A percentile compares a stretch with the other conserved stretches of the same genome.
These are phyloP conservation scores for Fusarium continuum DNA, from an alignment of 2,329 filamentous ascomycete species.

Conservation along the genomic window DNA sequence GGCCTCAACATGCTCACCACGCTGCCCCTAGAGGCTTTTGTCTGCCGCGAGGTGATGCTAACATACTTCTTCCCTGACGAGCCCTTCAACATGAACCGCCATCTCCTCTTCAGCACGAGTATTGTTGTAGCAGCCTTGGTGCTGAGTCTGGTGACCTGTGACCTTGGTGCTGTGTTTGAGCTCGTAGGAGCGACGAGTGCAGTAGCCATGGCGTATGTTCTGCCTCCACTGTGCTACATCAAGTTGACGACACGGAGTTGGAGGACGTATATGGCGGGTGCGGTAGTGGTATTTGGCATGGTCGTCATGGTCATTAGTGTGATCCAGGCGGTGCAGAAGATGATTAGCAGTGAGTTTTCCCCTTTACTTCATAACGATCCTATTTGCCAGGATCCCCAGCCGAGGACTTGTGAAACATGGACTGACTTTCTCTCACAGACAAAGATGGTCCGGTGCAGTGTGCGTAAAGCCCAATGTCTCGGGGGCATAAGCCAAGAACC, in stretches of 20 bases:
- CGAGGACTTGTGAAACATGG: not conserved
- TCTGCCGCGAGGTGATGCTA: conserved; percentile 95
- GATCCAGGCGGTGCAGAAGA: conserved; percentile 75
- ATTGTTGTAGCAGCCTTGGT: conserved; percentile 82
- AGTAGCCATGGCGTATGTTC: conserved; percentile 91
- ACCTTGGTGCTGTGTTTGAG: conserved; percentile 94
- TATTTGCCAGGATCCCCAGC: not conserved
- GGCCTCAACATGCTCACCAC: conserved; percentile 99
- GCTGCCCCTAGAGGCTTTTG: conserved; percentile 93
- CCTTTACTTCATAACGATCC: not conserved
- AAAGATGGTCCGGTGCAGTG: conserved; percentile 43
- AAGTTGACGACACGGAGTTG: conserved; percentile 83
- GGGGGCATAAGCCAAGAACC: not conserved
- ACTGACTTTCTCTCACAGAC: conserved; percentile 33
- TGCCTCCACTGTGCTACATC: conserved; percentile 94
- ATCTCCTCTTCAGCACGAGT: conserved; percentile 85
- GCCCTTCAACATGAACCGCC: conserved; percentile 83
- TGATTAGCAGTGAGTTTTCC: conserved; percentile 58
- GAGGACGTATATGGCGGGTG: conserved; percentile 76
- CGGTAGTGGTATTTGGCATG: conserved; percentile 79
- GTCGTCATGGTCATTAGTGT: conserved; percentile 84
- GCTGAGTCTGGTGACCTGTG: conserved; percentile 86
- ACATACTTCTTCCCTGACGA: conserved; percentile 78
- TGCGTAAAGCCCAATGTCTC: conserved; percentile 23
- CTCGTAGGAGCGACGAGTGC: conserved; percentile 95